Conservation (phyloP, 2,329 filamentous ascomycete genomes). For the Diplodia mutila region DNA sequence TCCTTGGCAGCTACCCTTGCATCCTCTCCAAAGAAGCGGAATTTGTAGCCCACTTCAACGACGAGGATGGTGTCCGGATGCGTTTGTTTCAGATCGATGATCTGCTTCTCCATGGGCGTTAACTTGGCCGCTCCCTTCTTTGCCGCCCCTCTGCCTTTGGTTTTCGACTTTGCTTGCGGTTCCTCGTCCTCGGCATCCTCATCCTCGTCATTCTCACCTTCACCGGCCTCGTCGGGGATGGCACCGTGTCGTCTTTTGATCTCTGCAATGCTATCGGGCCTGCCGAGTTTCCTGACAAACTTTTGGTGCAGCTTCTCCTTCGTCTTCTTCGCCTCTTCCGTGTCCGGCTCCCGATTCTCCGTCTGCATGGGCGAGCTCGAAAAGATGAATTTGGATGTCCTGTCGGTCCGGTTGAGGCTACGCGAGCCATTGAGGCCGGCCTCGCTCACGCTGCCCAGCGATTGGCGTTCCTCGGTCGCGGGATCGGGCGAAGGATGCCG, state of each 20-base stretch:
- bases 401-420: slow-evolving; percentile 46
- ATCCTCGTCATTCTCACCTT: slow-evolving; percentile 57
- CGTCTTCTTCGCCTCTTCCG: slow-evolving; percentile 57
- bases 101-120: slow-evolving; percentile 91
- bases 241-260: slow-evolving; percentile 64
- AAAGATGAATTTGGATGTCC: slow-evolving; percentile 64
- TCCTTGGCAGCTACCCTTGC: slow-evolving; percentile 86
- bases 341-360: slow-evolving; percentile 49
- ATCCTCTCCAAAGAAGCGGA: slow-evolving; percentile 95
- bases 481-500: slow-evolving; percentile 24
- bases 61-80: slow-evolving; percentile 89
- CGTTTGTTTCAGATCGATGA: slow-evolving; percentile 90
- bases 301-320: slow-evolving; percentile 77
- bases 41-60: slow-evolving; percentile 97
- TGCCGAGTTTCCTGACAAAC: slow-evolving; percentile 89
- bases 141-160: slow-evolving; percentile 53
- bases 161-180: slow-evolving; percentile 49
- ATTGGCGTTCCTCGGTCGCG: slow-evolving; percentile 28
- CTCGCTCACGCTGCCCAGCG: slow-evolving; percentile 33
- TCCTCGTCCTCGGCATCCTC: slow-evolving; percentile 59
- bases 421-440: slow-evolving; percentile 36
- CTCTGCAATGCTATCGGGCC: slow-evolving; percentile 76
- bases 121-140: slow-evolving; percentile 83
- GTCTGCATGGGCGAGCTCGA: slow-evolving; percentile 50
- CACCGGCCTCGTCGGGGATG: slow-evolving; percentile 58